These are phyloP conservation scores for Acanthamoeba lugdunensis DNA, from an alignment of 208 protist genomes.

Conservation along the genomic window DNA sequence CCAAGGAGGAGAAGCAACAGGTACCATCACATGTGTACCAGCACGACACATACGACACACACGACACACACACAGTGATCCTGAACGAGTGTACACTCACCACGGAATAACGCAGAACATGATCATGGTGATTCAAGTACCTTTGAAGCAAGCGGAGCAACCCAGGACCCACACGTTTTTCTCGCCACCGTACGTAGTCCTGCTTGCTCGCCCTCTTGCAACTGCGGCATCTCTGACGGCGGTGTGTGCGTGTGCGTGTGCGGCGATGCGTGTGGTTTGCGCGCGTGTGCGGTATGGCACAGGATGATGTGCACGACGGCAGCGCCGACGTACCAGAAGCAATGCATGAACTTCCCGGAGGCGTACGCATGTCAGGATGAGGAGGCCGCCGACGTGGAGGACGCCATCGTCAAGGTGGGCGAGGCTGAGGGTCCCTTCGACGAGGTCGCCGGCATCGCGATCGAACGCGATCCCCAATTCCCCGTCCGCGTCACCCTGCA, in stretches of 20 bases:
- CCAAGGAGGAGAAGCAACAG: slow-evolving; percentile 70
- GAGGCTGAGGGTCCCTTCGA: slow-evolving; percentile 63
- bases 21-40: not conserved
- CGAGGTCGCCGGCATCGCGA: slow-evolving; percentile 22
- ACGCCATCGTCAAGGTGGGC: slow-evolving; percentile 72
- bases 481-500: slow-evolving; percentile 73
- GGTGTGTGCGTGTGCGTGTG: not conserved
- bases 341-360: not conserved
- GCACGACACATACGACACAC: too few relatives aligned
- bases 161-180: too few relatives aligned
- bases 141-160: slow-evolving; percentile 49
- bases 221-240: not conserved
- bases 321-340: not conserved
- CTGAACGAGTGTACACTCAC: not conserved
- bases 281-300: too few relatives aligned
- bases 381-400: slow-evolving; percentile 59
- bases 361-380: not conserved
- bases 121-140: slow-evolving; percentile 74
- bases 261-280: too few relatives aligned
- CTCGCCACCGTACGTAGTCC: not conserved
- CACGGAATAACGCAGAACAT: slow-evolving; percentile 28
- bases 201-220: not conserved
- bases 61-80: not conserved
- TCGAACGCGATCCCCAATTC: slow-evolving; percentile 57
- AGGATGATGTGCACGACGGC: too few relatives aligned